phyloP scores from a whole-genome alignment of 331 rosid species.

The Rosa hybrid region DNA sequence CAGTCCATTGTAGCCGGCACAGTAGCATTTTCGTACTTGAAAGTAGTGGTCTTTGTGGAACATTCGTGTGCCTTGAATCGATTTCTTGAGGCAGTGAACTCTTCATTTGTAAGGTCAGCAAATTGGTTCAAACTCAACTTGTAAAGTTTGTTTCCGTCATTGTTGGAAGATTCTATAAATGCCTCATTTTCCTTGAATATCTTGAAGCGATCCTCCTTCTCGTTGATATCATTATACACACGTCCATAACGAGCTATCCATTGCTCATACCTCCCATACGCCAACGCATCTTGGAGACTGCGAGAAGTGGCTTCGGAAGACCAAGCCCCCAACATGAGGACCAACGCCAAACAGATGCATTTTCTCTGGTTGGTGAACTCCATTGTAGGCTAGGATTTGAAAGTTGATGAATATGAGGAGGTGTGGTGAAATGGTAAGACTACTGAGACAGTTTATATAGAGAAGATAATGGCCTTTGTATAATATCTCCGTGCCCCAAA shows the following conservation, averaged over 20 bases:
- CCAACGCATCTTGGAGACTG: not conserved
- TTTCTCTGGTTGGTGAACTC: not conserved
- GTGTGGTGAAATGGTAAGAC: not conserved
- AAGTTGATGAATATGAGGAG: not conserved
- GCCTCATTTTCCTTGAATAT: slow-evolving; percentile 5
- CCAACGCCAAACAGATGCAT: not conserved
- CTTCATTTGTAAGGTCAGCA: slow-evolving; percentile 8
- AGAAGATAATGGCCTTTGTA: not conserved
- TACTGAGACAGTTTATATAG: not conserved
- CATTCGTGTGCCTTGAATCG: not conserved
- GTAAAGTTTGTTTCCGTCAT: not conserved
- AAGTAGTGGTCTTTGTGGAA: slow-evolving; percentile 4
- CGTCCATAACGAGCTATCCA: not conserved
- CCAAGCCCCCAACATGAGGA: not conserved
- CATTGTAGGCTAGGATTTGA: not conserved
- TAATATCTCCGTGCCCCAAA: not conserved
- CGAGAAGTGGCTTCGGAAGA: slow-evolving; percentile 5
- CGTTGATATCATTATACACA: not conserved
- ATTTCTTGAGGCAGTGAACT: not conserved
- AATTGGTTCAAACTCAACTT: not conserved
- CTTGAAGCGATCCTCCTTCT: slow-evolving; percentile 10
- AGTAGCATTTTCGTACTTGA: not conserved
- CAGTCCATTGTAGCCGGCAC: slow-evolving; percentile 5
- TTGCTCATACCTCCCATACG: not conserved
- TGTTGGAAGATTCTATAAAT: not conserved